Base-by-base conservation (phyloP, 495 filamentous ascomycete species). In the Sabuloglossum arenarium region DNA sequence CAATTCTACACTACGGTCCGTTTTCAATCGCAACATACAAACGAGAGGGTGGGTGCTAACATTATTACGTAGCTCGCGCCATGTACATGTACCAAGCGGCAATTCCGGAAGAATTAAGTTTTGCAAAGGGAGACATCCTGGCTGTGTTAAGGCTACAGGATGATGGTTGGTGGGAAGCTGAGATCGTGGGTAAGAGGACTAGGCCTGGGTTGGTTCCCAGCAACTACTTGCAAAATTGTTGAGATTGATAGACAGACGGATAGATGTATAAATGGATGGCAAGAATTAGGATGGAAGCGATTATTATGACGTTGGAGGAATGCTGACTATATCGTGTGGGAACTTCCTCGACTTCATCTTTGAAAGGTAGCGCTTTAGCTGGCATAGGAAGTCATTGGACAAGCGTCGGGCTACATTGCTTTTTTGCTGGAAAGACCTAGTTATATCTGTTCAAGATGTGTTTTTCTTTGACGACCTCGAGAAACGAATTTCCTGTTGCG, bases 121-220 rank as follows among this genome's bases (percentile, higher is more conserved):
- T 99, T 63, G 75, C 77, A 11, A 97, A 97, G 69, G 93, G 93
- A 51, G 93, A 99, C 64, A 74, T 86, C 53, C 71, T 99, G 8
- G 86, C 90, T 0, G 79, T 99, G n/a, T 69, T 94, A 32, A 75
- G 87, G 59, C 79, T 89, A 58, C 93, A 99, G 66, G 93, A 99
- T 68, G 93, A 99, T 64, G 93, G 93, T 11, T 99, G 93, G 93
- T 99, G 93, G 93, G 91, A 97, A 72, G 91, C 93, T 14, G 89
- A 96, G 69, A 78, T 94, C 54, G 85, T 87, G 53, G 85, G 85
- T 0, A 79, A 78, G 61, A 81, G 80, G 27, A 75, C 78, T 21
- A 75, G 80, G 61, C 71, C 84, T 11, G 93, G 93, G 25, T 72
- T 99, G 63, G 93, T 97, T 54, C 93, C 93, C 24, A 95, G 89